Evolutionary conservation across 2,329 filamentous ascomycete genomes (phyloP).

Genomic region (Clarireedia hainanense): DNA sequence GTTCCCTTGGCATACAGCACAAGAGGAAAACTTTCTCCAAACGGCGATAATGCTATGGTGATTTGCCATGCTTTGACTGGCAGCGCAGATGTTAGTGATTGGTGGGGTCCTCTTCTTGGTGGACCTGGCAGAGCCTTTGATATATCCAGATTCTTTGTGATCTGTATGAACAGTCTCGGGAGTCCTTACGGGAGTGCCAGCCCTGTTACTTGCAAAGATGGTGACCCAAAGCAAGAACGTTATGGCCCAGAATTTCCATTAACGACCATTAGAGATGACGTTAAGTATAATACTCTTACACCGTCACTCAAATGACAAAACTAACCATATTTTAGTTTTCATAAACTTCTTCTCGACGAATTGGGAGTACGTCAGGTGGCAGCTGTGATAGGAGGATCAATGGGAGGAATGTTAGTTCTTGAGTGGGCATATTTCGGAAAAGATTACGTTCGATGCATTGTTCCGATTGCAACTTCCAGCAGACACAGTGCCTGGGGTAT

Average conservation of each 20-base stretch:
- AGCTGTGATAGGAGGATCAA: constrained; percentile 73
- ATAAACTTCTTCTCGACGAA: constrained; percentile 73
- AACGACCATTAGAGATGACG: constrained; percentile 91
- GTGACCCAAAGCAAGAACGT: constrained; percentile 60
- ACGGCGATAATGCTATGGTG: constrained; percentile 61
- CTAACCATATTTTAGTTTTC: constrained; percentile 46
- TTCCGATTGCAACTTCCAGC: constrained; percentile 79
- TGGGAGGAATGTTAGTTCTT: constrained; percentile 84
- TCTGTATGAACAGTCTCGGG: constrained; percentile 79
- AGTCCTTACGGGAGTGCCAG: constrained; percentile 85
- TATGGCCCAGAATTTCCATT: constrained; percentile 96
- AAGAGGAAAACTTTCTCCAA: constrained; percentile 50
- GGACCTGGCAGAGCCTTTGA: constrained; percentile 75
- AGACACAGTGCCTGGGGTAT: constrained; percentile 85
- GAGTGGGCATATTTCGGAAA: constrained; percentile 89
- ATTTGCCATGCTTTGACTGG: constrained; percentile 81
- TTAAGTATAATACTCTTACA: constrained; percentile 55
- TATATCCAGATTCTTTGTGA: constrained; percentile 73
- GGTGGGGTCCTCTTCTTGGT: constrained; percentile 79
- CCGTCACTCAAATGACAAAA: not conserved
- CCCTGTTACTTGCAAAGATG: constrained; percentile 81
- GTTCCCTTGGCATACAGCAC: constrained; percentile 62
- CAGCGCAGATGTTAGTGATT: constrained; percentile 76
- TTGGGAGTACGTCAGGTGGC: constrained; percentile 72
- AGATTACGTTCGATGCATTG: constrained; percentile 71